These are phyloP conservation scores for Leccinum subgranulosum DNA, from an alignment of 768 basidiomycete species.

Conservation along the genomic window DNA sequence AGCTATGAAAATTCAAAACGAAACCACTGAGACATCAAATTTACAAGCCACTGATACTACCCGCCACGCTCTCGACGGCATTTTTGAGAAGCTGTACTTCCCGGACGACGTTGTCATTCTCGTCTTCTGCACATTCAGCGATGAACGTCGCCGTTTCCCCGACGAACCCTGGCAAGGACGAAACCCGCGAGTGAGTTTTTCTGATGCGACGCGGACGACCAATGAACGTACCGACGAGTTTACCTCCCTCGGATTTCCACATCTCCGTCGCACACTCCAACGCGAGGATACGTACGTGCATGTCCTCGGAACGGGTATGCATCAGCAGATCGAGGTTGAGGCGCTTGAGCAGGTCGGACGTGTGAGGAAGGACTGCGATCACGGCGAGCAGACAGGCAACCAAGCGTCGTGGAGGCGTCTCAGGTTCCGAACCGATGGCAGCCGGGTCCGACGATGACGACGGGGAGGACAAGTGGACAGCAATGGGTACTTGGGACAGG, in stretches of 20 bases:
- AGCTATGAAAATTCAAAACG: too few relatives aligned
- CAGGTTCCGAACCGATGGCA: neutral
- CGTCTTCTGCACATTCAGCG: conserved; percentile 84
- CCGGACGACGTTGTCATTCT: conserved; percentile 76
- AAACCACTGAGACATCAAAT: neutral
- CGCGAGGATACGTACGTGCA: conserved; percentile 64
- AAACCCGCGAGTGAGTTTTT: neutral
- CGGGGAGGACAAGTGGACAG: conserved; percentile 29
- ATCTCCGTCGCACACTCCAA: conserved; percentile 64
- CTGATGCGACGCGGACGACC: neutral
- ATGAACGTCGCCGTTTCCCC: conserved; percentile 85
- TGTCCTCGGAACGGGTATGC: conserved; percentile 84
- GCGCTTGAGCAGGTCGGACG: conserved; percentile 56
- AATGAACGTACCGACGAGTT: conserved; percentile 58
- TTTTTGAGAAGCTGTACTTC: conserved; percentile 66
- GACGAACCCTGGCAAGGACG: conserved; percentile 53
- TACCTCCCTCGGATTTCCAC: conserved; percentile 75
- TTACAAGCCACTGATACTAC: conserved; percentile 42
- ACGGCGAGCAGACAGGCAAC: conserved; percentile 19
- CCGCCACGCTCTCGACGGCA: conserved; percentile 69
- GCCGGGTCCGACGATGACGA: neutral
- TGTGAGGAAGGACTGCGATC: conserved; percentile 12
- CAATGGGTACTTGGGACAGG: conserved; percentile 62
- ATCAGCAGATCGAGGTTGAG: conserved; percentile 84
- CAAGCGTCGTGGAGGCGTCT: conserved; percentile 11